Evolutionary conservation across 83 land plant species (phyloP).

Genomic region (Thuja plicata): DNA sequence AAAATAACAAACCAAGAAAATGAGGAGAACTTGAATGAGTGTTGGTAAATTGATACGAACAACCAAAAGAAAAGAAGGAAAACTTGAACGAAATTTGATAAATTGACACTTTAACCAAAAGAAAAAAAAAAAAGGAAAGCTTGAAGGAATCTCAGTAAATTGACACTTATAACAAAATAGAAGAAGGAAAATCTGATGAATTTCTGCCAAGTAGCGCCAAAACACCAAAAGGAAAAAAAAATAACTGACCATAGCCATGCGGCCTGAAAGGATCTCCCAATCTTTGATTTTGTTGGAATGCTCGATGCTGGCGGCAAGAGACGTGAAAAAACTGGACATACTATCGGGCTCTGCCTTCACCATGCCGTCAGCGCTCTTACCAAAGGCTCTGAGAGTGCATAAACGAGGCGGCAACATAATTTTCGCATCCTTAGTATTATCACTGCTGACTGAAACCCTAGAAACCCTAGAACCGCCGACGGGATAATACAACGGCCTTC

Average conservation of each 20-base stretch:
- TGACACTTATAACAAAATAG: no score
- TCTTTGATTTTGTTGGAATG: constrained; percentile 52
- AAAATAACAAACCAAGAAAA: no score
- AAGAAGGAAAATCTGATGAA: no score
- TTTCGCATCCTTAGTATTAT: constrained; percentile 17
- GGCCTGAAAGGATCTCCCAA: constrained; percentile 66
- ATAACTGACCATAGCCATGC: constrained; percentile 61
- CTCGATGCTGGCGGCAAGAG: constrained; percentile 57
- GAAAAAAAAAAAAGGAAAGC: no score
- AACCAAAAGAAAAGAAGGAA: no score
- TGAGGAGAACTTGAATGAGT: no score
- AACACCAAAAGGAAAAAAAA: not conserved
- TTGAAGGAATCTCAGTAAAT: no score
- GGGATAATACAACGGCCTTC: not conserved
- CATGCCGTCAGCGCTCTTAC: constrained; percentile 30
- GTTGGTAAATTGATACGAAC: no score
- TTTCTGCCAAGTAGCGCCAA: not conserved
- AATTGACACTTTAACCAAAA: no score
- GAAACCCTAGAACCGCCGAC: not conserved
- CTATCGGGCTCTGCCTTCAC: constrained; percentile 20
- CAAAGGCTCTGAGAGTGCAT: constrained; percentile 58
- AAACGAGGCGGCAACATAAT: constrained; percentile 62
- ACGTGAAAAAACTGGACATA: constrained; percentile 45
- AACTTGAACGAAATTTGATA: no score
- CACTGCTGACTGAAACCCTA: not conserved